Conservation (phyloP, 2,329 filamentous ascomycete species). For the Aschersonia sp. region DNA sequence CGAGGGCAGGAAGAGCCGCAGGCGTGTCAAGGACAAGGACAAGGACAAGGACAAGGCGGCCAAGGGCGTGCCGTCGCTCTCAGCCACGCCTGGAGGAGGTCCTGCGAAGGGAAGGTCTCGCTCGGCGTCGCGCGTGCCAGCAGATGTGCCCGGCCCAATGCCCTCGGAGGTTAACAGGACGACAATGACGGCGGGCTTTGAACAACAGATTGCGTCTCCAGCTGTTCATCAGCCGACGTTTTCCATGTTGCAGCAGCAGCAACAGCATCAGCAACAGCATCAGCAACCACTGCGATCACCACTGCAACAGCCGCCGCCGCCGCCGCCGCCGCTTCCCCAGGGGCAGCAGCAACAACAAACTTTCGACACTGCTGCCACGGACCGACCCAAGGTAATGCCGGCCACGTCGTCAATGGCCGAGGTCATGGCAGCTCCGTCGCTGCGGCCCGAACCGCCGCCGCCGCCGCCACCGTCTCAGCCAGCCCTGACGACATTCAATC, state of each 20-base stretch:
- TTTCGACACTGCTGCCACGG: neutral
- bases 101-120: slow-evolving; percentile 34
- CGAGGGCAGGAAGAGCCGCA: slow-evolving; percentile 21
- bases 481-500: slow-evolving; percentile 29
- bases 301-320: neutral
- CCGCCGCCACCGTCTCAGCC: slow-evolving; percentile 25
- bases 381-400: slow-evolving; percentile 4
- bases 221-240: neutral
- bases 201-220: slow-evolving; percentile 14
- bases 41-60: slow-evolving; percentile 11
- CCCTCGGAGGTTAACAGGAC: neutral
- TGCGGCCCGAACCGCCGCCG: slow-evolving; percentile 37
- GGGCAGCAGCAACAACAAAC: neutral
- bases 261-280: neutral
- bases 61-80: slow-evolving; percentile 27
- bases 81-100: slow-evolving; percentile 24
- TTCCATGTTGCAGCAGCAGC: slow-evolving; percentile 3
- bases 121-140: slow-evolving; percentile 35
- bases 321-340: neutral
- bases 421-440: slow-evolving; percentile 40
- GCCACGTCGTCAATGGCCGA: slow-evolving; percentile 28
- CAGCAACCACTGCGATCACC: neutral
- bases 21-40: slow-evolving; percentile 25
- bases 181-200: neutral
- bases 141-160: slow-evolving; percentile 12